Evolutionary conservation across 2,329 filamentous ascomycete genomes (phyloP), one percentile per base, ranked within the genome.

Genomic region (Elsinoe australis): DNA sequence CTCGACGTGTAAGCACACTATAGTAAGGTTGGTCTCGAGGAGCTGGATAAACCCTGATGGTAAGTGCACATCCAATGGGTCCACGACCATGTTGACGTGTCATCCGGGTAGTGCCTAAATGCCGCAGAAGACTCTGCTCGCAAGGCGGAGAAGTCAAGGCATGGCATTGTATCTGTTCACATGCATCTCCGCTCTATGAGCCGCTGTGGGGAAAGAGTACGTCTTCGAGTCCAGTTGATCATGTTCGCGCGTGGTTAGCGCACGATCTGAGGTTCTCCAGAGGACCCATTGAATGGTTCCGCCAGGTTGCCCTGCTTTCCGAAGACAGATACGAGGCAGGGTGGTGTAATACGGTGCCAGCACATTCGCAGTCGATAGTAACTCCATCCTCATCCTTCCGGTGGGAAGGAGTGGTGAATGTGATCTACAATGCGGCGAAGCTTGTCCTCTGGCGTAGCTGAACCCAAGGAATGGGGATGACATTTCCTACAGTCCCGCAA

Each of bases 331-430:
- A 41, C 36, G 21, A 41, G 21, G 9, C 15, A 22, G 21, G 21
- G 28, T 41, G 36, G 36, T n/a, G n/a, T n/a, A n/a, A n/a, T 24
- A 41, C 21, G 12, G 10, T 41, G 36, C 36, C 36, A 41, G 36
- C 36, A 21, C 36, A 41, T 28, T 21, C 22, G 26, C 36, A 28
- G 28, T 10, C 15, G 19, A 18, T 7, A 3, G 14, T 3, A 14
- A 38, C 12, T 26, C n/a, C n/a, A n/a, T n/a, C n/a, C n/a, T n/a
- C n/a, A n/a, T n/a, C n/a, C n/a, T n/a, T n/a, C n/a, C n/a, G n/a
- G n/a, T n/a, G n/a, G n/a, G n/a, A n/a, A n/a, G n/a, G n/a, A n/a
- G n/a, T n/a, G n/a, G n/a, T n/a, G n/a, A n/a, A n/a, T 9, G 12
- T 17, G 36, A 41, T 41, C 36, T 41, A 14, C 36, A 41, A 3